Conservation (phyloP, 2,329 filamentous ascomycete genomes). For the Talaromyces funiculosus region DNA sequence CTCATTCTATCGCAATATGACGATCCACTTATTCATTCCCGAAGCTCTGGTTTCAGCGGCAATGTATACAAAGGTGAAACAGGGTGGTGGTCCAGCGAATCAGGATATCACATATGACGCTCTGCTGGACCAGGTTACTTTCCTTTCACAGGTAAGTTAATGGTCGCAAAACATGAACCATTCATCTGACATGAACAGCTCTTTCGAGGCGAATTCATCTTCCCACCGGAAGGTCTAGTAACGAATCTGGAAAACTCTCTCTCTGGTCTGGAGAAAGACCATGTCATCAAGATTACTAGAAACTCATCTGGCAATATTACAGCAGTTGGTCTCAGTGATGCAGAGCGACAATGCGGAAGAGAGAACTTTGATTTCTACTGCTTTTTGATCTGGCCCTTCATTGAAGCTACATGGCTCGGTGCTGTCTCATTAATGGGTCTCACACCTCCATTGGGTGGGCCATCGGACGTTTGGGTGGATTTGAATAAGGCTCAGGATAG, state of each 20-base stretch:
- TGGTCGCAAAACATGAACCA: background rate
- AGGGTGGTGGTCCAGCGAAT: conserved; percentile 74
- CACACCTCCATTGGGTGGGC: conserved; percentile 59
- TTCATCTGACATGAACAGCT: conserved; percentile 45
- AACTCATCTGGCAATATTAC: conserved; percentile 51
- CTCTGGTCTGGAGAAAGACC: conserved; percentile 67
- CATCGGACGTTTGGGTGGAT: conserved; percentile 72
- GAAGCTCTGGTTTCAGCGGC: conserved; percentile 85
- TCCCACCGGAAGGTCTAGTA: conserved; percentile 76
- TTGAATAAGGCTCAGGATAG: conserved; percentile 70
- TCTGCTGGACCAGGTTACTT: conserved; percentile 72
- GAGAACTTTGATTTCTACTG: conserved; percentile 99
- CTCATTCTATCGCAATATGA: conserved; percentile 99
- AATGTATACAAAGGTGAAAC: conserved; percentile 87
- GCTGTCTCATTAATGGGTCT: conserved; percentile 83
- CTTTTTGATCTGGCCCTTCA: conserved; percentile 97
- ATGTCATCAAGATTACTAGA: conserved; percentile 64
- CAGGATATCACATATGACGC: conserved; percentile 73
- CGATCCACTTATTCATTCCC: conserved; percentile 93
- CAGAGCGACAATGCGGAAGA: conserved; percentile 70
- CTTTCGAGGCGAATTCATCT: conserved; percentile 96
- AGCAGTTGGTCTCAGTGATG: conserved; percentile 67
- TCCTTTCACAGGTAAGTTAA: conserved; percentile 62
- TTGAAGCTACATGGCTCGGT: conserved; percentile 89
- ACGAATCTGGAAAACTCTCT: conserved; percentile 78